These are phyloP conservation scores for Rostrohypoxylon terebratum DNA, from an alignment of 495 filamentous ascomycete genomes.

Conservation along the genomic window DNA sequence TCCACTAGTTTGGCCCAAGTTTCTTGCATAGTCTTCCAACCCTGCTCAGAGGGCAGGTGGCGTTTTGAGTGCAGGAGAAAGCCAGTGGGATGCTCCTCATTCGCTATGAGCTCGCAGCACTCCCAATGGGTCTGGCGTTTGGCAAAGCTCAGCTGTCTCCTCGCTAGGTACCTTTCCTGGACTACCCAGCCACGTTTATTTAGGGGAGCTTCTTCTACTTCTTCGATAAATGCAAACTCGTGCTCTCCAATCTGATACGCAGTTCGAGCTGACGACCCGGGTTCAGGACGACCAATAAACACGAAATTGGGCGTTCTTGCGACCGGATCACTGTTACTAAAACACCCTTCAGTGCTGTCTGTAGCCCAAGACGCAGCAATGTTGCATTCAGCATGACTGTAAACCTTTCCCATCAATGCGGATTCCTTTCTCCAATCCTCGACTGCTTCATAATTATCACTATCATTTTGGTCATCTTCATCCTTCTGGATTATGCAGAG, in stretches of 20 bases:
- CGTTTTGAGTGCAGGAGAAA: no score
- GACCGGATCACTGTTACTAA: neutral
- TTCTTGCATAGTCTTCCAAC: no score
- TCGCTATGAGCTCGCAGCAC: slow-evolving; percentile 28
- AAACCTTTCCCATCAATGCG: neutral
- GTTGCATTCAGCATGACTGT: neutral
- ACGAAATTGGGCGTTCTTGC: no score
- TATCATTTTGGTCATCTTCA: neutral
- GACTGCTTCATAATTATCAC: no score
- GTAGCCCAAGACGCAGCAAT: neutral
- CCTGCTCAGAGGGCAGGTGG: no score
- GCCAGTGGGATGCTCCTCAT: no score
- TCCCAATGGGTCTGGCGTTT: slow-evolving; percentile 48
- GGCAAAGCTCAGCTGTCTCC: slow-evolving; percentile 44
- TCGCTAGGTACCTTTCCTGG: slow-evolving; percentile 50
- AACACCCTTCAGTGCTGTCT: neutral
- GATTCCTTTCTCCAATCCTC: slow-evolving; percentile 5
- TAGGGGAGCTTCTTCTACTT: neutral
- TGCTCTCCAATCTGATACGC: no score
- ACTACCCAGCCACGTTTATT: slow-evolving; percentile 49
- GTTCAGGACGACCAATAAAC: neutral
- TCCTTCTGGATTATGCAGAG: no score
- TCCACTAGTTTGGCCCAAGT: no score
- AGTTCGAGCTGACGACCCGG: neutral
- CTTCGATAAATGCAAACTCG: no score